A percentile compares a stretch with the other conserved stretches of the same genome.
These are phyloP conservation scores for Populus hybrid DNA, from an alignment of 441 rosid genomes.

Conservation along the genomic window DNA sequence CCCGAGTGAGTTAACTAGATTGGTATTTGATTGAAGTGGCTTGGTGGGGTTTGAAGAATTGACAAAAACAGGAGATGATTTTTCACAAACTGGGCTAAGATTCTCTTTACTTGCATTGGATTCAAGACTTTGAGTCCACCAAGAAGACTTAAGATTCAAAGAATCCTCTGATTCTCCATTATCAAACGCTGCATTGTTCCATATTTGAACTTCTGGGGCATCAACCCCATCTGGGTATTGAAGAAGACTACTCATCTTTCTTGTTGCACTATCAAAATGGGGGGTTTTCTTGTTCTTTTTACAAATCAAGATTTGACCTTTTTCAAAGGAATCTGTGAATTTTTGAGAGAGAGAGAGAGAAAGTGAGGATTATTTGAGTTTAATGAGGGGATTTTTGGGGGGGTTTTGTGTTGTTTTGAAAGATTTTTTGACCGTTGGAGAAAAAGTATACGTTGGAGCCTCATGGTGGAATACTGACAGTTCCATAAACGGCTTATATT, in stretches of 20 bases:
- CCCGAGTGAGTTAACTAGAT: conserved; percentile 14
- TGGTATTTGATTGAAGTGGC: conserved; percentile 35
- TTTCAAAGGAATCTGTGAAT: neutral
- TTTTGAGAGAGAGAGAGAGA: neutral
- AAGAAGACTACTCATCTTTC: conserved; percentile 49
- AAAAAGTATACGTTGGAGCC: conserved; percentile 51
- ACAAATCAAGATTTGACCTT: conserved; percentile 5
- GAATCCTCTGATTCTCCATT: conserved; percentile 52
- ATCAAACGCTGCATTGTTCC: conserved; percentile 93
- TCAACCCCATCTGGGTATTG: conserved; percentile 42
- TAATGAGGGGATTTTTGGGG: neutral
- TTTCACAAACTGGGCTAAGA: conserved; percentile 33
- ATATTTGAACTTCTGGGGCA: conserved; percentile 62
- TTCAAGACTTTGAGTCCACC: conserved; percentile 53
- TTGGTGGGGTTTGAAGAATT: conserved; percentile 26
- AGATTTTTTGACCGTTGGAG: conserved; percentile 68
- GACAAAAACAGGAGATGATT: conserved; percentile 27
- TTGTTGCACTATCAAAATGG: neutral
- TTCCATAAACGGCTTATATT: conserved; percentile 37
- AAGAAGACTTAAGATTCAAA: conserved; percentile 37
- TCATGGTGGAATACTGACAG: conserved; percentile 29
- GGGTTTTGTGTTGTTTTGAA: conserved; percentile 9
- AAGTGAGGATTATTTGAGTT: too few species aligned
- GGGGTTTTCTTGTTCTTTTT: neutral
- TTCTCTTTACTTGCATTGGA: conserved; percentile 71